Conservation (phyloP, 352 stramenopile species). For the Halophytophthora polymorphica region DNA sequence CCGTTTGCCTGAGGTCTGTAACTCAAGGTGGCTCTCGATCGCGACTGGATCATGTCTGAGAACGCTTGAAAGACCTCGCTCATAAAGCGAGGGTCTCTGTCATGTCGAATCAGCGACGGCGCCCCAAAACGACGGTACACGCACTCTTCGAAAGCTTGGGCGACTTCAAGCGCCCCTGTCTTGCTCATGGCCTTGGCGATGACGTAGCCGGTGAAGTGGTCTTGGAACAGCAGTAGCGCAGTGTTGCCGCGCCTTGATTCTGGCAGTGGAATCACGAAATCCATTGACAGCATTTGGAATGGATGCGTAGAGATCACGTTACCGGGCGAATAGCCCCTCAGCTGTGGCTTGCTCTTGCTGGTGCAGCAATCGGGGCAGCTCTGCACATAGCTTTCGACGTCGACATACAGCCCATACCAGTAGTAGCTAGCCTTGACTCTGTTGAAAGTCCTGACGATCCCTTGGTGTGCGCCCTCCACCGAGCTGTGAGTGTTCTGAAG, state of each 20-base stretch:
- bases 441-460: slow-evolving; percentile 6
- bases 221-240: slow-evolving; percentile 7
- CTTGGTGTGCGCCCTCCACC: slow-evolving; percentile 8
- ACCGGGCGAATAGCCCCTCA: slow-evolving; percentile 2
- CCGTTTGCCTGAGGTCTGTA: slow-evolving; percentile 15
- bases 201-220: slow-evolving; percentile 8
- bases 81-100: slow-evolving; percentile 14
- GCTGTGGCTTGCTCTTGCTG: not conserved
- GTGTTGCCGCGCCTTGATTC: not conserved
- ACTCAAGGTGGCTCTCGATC: slow-evolving; percentile 3
- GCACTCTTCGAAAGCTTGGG: slow-evolving; percentile 7
- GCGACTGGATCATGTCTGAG: slow-evolving; percentile 5
- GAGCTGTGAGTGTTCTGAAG: slow-evolving; percentile 9
- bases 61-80: slow-evolving; percentile 11
- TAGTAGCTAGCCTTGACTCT: slow-evolving; percentile 1
- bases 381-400: slow-evolving; percentile 3
- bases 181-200: slow-evolving; percentile 10
- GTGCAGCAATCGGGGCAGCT: slow-evolving; percentile 4
- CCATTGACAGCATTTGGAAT: slow-evolving; percentile 14
- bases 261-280: slow-evolving; percentile 11
- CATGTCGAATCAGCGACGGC: slow-evolving; percentile 6
- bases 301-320: slow-evolving; percentile 4
- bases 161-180: slow-evolving; percentile 5
- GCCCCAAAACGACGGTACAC: slow-evolving; percentile 9
- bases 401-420: slow-evolving; percentile 7